Conservation (phyloP, 345 rosid species). For the Populus simonii region DNA sequence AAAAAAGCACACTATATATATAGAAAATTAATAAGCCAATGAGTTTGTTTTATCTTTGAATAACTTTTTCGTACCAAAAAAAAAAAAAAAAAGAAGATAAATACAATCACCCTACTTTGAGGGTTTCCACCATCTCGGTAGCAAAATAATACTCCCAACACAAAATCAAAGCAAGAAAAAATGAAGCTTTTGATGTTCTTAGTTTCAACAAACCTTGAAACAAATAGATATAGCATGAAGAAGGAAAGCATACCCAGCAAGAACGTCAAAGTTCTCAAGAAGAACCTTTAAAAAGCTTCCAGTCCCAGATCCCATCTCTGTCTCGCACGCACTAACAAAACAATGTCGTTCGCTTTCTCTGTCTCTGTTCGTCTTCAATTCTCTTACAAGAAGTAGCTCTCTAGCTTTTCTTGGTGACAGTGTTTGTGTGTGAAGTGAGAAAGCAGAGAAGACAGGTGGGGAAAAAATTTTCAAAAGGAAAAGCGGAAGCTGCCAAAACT, state of each 20-base stretch:
- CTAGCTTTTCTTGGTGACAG: neutral
- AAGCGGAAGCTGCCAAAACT: neutral
- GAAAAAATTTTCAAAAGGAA: neutral
- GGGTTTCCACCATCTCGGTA: neutral
- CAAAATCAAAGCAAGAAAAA: neutral
- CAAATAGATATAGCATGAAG: neutral
- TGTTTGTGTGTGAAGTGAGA: neutral
- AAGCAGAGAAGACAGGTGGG: neutral
- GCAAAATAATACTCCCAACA: neutral
- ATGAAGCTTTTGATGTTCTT: neutral
- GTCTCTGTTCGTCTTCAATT: neutral
- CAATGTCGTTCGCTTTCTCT: neutral
- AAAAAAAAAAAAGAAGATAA: neutral
- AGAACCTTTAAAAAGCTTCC: slow-evolving; percentile 66
- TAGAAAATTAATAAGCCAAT: neutral
- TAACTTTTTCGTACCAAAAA: neutral
- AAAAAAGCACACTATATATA: neutral
- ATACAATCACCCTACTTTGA: neutral
- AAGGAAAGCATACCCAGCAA: slow-evolving; percentile 63
- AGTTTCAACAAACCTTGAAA: neutral
- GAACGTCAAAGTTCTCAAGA: slow-evolving; percentile 77
- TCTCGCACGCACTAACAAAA: neutral
- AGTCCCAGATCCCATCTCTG: slow-evolving; percentile 65
- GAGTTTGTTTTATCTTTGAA: neutral
- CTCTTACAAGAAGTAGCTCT: neutral